Percentiles rank a stretch among this genome's conserved stretches.
Conservation (phyloP, 2,329 filamentous ascomycete genomes). For the Colletotrichum sp. region DNA sequence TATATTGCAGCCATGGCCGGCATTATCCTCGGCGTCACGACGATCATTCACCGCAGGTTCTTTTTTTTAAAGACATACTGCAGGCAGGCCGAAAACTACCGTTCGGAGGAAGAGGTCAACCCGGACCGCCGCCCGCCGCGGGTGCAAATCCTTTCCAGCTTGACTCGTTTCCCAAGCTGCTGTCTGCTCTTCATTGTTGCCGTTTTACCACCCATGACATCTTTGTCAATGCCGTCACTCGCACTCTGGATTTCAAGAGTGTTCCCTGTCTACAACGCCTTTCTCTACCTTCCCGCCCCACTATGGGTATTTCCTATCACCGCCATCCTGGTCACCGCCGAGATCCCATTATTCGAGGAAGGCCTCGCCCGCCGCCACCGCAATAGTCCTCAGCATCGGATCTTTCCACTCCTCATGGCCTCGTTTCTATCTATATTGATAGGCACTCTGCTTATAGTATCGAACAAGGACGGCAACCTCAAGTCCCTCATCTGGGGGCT, state of each 20-base stretch:
- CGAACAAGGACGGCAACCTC: neutral
- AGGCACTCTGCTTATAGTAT: neutral
- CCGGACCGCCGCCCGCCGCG: neutral
- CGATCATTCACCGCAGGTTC: rapidly evolving
- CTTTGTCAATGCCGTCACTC: neutral
- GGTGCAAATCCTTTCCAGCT: neutral
- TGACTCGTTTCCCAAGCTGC: neutral
- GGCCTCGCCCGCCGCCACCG: too few relatives aligned
- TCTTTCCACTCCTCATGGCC: neutral
- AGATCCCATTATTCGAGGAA: too few relatives aligned
- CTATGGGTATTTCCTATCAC: neutral
- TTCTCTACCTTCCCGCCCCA: neutral
- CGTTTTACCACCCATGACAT: neutral
- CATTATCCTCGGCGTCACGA: neutral
- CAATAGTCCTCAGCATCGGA: neutral
- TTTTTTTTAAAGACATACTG: rapidly evolving
- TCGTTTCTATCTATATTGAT: neutral
- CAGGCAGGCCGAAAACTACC: neutral
- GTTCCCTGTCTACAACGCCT: neutral
- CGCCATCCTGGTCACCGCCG: neutral
- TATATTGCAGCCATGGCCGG: neutral
- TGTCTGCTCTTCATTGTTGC: neutral
- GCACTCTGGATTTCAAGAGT: neutral
- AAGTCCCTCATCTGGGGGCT: neutral
- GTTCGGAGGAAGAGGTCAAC: neutral